Base-by-base conservation (phyloP, 2,329 filamentous ascomycete genomes). In the Fusarium dlaminii region DNA sequence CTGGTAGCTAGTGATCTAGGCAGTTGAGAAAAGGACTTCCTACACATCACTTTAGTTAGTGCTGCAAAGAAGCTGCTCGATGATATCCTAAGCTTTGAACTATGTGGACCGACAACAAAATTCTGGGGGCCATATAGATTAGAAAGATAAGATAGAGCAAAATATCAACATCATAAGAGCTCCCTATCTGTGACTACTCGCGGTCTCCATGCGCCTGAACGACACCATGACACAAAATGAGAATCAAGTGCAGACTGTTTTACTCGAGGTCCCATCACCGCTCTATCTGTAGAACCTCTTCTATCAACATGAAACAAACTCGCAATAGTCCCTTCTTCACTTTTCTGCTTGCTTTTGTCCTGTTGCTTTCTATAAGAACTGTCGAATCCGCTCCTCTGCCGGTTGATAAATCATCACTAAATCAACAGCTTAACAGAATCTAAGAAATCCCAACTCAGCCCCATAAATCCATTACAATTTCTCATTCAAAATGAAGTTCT, bases 291-390 rank as follows among this genome's bases (percentile, higher is more conserved):
- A 40, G 11, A 55, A 39, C 24, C 24, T 18, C 3, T 40, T 6
- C 11, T 14, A n/a, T 55, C 4, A 55, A 55, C 1, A 18, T 40
- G 51, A 55, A 55, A 55, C 51, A 40, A n/a, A 13, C 24, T 29
- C 8, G 2, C 14, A 29, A 52, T 12, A 5, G 5, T 2, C 1
- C 18, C 0, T 9, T 11, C 48, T 15, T 27, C 12, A 11, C n/a
- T 22, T 8, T 14, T 8, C 2, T 1, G 2, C n/a, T 27, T 36
- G 3, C n/a, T 3, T 4, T 36, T 5, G 3, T 2, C 7, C n/a
- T 27, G 13, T 22, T 22, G 10, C 20, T 3, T 11, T 36, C 49
- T 55, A 40, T 55, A 55, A 40, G 15, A 40, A 18, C 20, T 3
- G 8, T 40, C 20, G 2, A 13, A 30, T 18, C 24, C 20, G 51